Percentiles rank a stretch among this genome's conserved stretches.
Conservation (phyloP, 2,329 filamentous ascomycete genomes). For the Fusarium mangiferae region DNA sequence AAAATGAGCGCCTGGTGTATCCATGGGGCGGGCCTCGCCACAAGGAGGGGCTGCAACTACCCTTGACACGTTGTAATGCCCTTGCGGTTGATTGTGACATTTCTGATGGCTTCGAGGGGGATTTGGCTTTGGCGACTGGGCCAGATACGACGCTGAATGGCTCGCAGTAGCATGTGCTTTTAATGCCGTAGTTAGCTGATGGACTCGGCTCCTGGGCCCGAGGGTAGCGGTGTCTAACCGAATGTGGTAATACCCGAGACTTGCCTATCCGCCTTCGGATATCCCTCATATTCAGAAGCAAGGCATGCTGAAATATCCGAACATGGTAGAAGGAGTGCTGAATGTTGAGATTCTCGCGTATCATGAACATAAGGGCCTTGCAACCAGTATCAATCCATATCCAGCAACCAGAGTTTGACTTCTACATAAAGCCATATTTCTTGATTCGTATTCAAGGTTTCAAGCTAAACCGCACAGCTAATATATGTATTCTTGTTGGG, state of each 20-base stretch:
- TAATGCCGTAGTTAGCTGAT: not conserved
- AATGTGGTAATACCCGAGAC: not conserved
- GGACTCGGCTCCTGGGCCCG: not conserved
- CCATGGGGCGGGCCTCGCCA: not conserved
- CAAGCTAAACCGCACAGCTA: too few species aligned
- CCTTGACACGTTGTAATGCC: not conserved
- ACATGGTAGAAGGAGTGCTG: too few species aligned
- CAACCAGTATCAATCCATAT: too few species aligned
- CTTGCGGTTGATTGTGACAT: not conserved
- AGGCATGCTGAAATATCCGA: too few species aligned
- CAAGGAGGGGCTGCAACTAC: not conserved
- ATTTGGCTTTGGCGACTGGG: too few species aligned
- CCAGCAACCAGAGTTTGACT: too few species aligned
- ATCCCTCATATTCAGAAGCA: too few species aligned
- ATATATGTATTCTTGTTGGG: too few species aligned
- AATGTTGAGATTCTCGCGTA: too few species aligned
- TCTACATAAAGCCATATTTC: too few species aligned
- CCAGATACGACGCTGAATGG: not conserved
- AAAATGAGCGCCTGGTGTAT: slow-evolving; percentile 46
- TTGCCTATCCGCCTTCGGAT: not conserved
- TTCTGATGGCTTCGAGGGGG: not conserved
- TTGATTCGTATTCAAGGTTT: too few species aligned
- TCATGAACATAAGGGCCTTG: too few species aligned
- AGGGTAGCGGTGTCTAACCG: not conserved
- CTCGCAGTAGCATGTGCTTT: not conserved